Base-by-base conservation (phyloP, 768 basidiomycete genomes). In the Zangia roseola region DNA sequence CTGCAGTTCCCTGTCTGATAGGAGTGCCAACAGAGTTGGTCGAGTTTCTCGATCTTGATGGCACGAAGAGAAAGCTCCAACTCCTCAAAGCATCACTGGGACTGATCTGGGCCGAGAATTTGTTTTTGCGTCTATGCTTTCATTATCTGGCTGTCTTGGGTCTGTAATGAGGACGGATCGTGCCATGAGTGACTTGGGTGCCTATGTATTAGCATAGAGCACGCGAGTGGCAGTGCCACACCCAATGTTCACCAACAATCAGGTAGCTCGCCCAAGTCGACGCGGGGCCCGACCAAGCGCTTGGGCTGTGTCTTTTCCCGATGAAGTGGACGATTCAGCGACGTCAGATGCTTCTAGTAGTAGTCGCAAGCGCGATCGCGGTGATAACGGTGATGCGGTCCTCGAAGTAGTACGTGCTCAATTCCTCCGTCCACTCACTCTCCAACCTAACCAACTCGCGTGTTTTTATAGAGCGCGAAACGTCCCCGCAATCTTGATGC, bases 251-350 rank as follows among this genome's bases (percentile, higher is more conserved):
- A 31, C 14, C 31, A 31, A 31, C 31, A 31, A 16, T 31, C 31
- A 31, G 31, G 20, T 28, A 10, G 10, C 1, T 14, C 53, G 37
- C 38, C 60, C 58, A 14, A 54, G 50, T 54, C 52, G 60, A 26
- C 61, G 61, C 21, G 54, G 69, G 21, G 59, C 64, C 23, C 78
- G 80, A 33, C 80, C 78, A 0, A 76, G 68, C 5, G 83, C 85
- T 3, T 78, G 75, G 36, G 79, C 82, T 12, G 69, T 83, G 10
- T 76, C 78, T 10, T 85, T 79, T 50, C 73, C 68, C 10, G 77
- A 79, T 45, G 58, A 61, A 4, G 38, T 54, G 36, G 40, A 57
- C 24, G 66, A 69, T 10, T 65, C 64, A 5, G 45, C 46, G 16
- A 48, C 52, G n/a, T 65, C 68, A n/a, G 65, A 61, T 25, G 47